Base-by-base conservation (phyloP, 2,329 filamentous ascomycete species). In the Mycosphaerella sp. region DNA sequence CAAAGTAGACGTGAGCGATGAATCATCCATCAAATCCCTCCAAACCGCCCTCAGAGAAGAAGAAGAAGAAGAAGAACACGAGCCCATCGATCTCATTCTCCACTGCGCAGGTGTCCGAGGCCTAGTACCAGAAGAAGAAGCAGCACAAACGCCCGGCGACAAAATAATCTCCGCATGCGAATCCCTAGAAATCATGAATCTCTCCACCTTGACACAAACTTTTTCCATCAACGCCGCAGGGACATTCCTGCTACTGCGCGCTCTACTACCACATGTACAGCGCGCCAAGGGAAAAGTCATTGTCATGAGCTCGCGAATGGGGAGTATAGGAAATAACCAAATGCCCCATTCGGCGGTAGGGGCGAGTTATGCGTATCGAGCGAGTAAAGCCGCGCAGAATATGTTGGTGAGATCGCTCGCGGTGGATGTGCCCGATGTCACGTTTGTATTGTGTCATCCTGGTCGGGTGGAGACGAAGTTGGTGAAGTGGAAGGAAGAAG, bases 301-400 rank as follows among this genome's bases (percentile, higher is more conserved):
- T 6, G 54, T 77, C 12, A 69, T 78, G 64, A 71, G 71, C 1
- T 73, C 71, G 1, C 66, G 75, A 1, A 76, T 77, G 75, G 73
- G 74, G 3, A 73, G 70, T 10, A 54, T 77, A 7, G 56, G 64
- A 0, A 66, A 69, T 26, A 77, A 77, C 54, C 36, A 59, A 23
- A 26, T 21, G 10, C 55, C 56, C 2, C 65, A 62, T n/a, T 55
- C 55, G 12, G 60, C 56, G 0, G 63, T 64, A 1, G 75, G 74
- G 0, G 69, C 70, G 2, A 73, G 68, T 2, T 77, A 76, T 57
- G 75, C 75, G 9, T 78, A 77, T 59, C 65, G 75, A 7, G 73
- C 74, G 4, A 72, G 69, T 41, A 77, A 78, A 59, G 74, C 74
- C 3, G 75, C 72, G 23, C 60, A 76, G 36, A 77, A 77, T 56